Base-by-base conservation (phyloP, 306 rosid species). In the Prunus mira region DNA sequence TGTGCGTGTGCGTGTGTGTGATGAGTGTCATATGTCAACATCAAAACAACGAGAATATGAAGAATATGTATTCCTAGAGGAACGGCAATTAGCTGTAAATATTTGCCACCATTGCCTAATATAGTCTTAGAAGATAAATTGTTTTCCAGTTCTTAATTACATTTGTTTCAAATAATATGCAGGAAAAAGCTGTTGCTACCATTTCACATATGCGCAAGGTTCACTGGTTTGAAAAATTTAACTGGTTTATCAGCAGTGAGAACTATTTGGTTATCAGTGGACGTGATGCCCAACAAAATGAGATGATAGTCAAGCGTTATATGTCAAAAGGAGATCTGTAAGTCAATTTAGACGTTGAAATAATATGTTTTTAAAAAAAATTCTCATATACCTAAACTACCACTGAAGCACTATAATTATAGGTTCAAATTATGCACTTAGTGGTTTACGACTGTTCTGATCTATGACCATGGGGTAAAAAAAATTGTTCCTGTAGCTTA, bases 191-290 rank as follows among this genome's bases (percentile, higher is more conserved):
- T 28, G 92, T 95, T 60, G 96, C 97, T 80, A 79, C 96, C 65
- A 95, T 95, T 72, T 90, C 99, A 65, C 97, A 95, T 80, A 90
- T 95, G 89, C 97, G 99, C 77, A 95, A 92, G 83, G 98, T 95
- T 85, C 99, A 95, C 82, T 95, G 99, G 99, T 95, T 95, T 87
- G 99, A 95, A 88, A 95, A 95, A 83, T 95, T 95, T 75, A 89
- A 95, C 81, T 95, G 99, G 99, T 95, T 92, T 81, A 89, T 92
- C 77, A 92, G 93, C 89, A 92, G 97, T 78, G 99, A 95, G 88
- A 95, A 95, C 87, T 95, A 95, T 87, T 87, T 95, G 91, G 87
- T 92, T 83, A 92, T 95, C 82, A 95, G 99, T 68, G 99, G 99
- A 69, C 93, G 96, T 69, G 99, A 95, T 87, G 99, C 99, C 63